These are phyloP conservation scores for Volutella citrinella DNA, from an alignment of 2,329 filamentous ascomycete species.

Conservation along the genomic window DNA sequence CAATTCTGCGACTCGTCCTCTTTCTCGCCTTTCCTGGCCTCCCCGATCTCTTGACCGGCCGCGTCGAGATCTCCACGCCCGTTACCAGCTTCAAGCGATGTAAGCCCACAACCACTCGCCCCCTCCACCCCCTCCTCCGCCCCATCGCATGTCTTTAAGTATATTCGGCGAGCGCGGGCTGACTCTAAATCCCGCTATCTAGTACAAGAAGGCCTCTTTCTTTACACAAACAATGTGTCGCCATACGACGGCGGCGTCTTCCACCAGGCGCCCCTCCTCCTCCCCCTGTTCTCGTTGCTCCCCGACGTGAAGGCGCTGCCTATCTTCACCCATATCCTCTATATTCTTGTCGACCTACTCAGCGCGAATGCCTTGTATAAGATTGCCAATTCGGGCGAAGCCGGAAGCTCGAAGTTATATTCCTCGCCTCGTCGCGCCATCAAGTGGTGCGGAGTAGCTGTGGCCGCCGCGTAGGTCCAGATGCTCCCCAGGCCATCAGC, in stretches of 20 bases:
- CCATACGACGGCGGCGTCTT: slow-evolving; percentile 92
- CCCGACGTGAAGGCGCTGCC: slow-evolving; percentile 66
- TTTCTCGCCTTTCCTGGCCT: slow-evolving; percentile 79
- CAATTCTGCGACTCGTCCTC: slow-evolving; percentile 74
- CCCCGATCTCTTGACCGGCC: slow-evolving; percentile 79
- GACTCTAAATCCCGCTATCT: not conserved
- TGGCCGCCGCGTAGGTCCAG: slow-evolving; percentile 70
- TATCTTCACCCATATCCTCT: slow-evolving; percentile 75
- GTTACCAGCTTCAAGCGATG: slow-evolving; percentile 97
- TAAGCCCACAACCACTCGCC: slow-evolving; percentile 43
- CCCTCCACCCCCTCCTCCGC: not conserved
- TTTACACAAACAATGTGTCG: slow-evolving; percentile 94
- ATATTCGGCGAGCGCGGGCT: too few species aligned
- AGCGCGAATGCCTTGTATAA: slow-evolving; percentile 75
- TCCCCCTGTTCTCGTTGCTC: slow-evolving; percentile 87
- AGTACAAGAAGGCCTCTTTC: slow-evolving; percentile 84
- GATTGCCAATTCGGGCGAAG: slow-evolving; percentile 80
- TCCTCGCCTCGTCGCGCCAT: slow-evolving; percentile 74
- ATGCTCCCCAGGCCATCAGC: not conserved
- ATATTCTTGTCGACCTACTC: slow-evolving; percentile 75
- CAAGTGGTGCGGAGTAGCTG: slow-evolving; percentile 68
- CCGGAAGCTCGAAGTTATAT: slow-evolving; percentile 70
- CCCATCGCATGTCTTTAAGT: not conserved
- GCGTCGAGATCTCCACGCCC: slow-evolving; percentile 95
- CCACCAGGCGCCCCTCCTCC: slow-evolving; percentile 80